phyloP scores from a whole-genome alignment of 768 basidiomycete genomes.

The Botryobasidium botryosum region DNA sequence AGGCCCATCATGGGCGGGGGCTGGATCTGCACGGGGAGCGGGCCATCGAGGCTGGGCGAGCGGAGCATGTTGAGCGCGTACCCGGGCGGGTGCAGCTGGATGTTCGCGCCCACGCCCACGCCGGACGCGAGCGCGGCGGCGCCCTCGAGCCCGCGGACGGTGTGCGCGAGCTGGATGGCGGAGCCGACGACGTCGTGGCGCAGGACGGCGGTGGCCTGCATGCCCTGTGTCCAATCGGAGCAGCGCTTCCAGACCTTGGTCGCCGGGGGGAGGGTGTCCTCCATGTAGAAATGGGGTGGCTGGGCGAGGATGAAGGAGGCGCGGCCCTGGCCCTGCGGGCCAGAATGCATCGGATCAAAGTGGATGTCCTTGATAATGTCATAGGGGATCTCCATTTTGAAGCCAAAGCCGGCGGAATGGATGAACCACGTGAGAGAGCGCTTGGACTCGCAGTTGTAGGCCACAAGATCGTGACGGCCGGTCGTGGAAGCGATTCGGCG shows the following conservation, averaged over 20 bases:
- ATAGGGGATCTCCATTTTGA: conserved; percentile 77
- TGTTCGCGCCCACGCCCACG: neutral
- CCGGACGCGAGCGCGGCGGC: conserved; percentile 9
- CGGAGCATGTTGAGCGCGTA: conserved; percentile 26
- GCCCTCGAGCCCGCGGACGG: conserved; percentile 32
- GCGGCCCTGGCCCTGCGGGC: conserved; percentile 29
- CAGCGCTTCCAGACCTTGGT: conserved; percentile 42
- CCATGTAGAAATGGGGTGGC: conserved; percentile 53
- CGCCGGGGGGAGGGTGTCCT: conserved; percentile 16
- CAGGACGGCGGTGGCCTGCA: conserved; percentile 45
- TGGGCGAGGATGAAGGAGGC: conserved; percentile 48
- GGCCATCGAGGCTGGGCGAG: conserved; percentile 18
- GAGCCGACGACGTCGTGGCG: conserved; percentile 51
- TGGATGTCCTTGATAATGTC: conserved; percentile 27
- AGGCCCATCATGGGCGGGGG: neutral
- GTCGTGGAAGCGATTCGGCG: conserved; percentile 44
- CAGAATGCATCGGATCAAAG: conserved; percentile 27
- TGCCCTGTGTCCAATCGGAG: conserved; percentile 61
- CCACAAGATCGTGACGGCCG: conserved; percentile 48
- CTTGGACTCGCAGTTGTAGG: conserved; percentile 53
- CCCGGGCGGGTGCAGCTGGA: conserved; percentile 19
- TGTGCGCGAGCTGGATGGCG: conserved; percentile 38
- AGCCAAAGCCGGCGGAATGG: conserved; percentile 48
- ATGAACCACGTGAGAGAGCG: conserved; percentile 67
- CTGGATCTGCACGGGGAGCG: conserved; percentile 6